Evolutionary conservation across 306 rosid species (phyloP), one percentile per base, ranked within the genome.

Genomic region (Rosa chinensis): DNA sequence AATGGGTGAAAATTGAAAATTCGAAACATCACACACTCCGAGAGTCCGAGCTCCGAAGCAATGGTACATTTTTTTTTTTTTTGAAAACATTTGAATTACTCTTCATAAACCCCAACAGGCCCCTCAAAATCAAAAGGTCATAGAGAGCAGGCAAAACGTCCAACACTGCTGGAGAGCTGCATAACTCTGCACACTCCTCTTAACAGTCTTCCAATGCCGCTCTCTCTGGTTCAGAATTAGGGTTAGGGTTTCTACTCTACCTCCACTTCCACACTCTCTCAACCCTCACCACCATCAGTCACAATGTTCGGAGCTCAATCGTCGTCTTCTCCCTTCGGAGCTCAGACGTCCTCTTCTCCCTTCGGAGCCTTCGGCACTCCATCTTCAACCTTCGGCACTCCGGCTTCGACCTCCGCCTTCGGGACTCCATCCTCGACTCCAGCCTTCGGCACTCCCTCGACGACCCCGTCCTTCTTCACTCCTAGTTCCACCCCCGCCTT

Each of bases 401-500:
- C 91, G 40, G 47, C 84, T 2, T 81, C 84, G 1, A 35, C 77
- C 8, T 48, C 73, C 0, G 62, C 58, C 79, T 93, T 93, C 52
- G 91, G 95, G 39, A 76, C 88, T 73, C 91, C 88, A 66, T 35
- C 87, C n/a, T 83, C 92, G 45, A 21, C 82, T 2, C 68, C 88
- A 0, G 82, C 88, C 2, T 86, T 90, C 55, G 91, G 93, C 4
- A 82, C 87, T 6, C 84, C 87, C 3, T 85, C 89, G 0, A 66
- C 83, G 0, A 28, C 32, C 32, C 87, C 91, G 0, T 80, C 87
- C 0, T 89, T 89, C 69, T 90, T 89, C 18, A 81, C 96, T 40
- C 92, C 93, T 0, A 86, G 88, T 4, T 74, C 90, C 32, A 82
- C 89, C 2, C 84, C 92, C 6, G 90, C 90, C 25, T 92, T 89